Conservation (phyloP, 2,329 filamentous ascomycete genomes). For the Aspergillus vadensis region DNA sequence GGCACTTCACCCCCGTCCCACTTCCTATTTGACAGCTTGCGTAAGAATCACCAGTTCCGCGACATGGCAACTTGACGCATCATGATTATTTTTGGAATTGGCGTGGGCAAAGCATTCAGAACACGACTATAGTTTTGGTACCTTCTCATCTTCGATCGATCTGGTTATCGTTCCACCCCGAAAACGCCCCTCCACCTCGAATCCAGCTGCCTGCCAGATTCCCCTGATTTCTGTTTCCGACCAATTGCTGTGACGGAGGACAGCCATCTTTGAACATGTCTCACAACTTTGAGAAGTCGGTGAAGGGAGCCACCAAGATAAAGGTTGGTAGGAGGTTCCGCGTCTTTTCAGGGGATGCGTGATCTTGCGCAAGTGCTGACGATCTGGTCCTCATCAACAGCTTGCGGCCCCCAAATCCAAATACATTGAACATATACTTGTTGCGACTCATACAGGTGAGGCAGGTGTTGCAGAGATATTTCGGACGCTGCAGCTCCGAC, state of each 20-base stretch:
- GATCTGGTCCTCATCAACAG: constrained; percentile 49
- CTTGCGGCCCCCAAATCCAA: constrained; percentile 97
- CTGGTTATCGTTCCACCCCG: neutral
- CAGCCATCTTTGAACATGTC: constrained; percentile 31
- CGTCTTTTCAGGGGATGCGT: neutral
- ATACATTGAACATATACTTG: constrained; percentile 96
- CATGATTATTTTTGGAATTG: constrained; percentile 28
- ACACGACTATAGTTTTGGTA: constrained; percentile 18
- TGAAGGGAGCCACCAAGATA: constrained; percentile 97
- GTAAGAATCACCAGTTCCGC: constrained; percentile 21
- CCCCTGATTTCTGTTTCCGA: constrained; percentile 17
- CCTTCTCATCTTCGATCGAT: neutral
- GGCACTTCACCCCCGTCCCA: constrained; percentile 2
- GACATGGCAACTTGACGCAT: constrained; percentile 36
- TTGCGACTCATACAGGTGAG: constrained; percentile 93
- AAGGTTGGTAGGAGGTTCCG: constrained; percentile 63
- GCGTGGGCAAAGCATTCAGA: constrained; percentile 25
- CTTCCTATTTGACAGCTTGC: constrained; percentile 14
- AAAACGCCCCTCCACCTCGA: neutral
- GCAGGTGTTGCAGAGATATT: constrained; percentile 95
- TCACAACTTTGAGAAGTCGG: constrained; percentile 91
- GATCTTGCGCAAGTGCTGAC: constrained; percentile 17
- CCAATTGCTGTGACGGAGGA: constrained; percentile 12
- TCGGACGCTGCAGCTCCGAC: constrained; percentile 79
- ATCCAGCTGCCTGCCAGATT: constrained; percentile 8